Conservation (phyloP, 2,329 filamentous ascomycete species). For the Boeremia lycopersici region DNA sequence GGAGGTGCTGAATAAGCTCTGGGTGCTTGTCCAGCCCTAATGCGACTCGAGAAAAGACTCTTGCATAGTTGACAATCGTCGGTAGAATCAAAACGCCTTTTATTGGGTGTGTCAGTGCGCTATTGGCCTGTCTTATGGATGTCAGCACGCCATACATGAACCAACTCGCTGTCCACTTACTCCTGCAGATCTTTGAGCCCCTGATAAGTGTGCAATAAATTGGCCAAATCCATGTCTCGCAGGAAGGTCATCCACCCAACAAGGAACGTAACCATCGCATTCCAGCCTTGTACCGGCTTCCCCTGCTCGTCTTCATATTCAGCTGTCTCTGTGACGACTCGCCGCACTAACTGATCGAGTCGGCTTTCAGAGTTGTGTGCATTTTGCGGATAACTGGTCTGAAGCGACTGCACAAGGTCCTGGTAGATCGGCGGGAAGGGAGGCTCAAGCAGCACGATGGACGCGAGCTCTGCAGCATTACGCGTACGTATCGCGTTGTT, state of each 20-base stretch:
- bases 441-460: conserved; percentile 40
- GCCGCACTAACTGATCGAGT: conserved; percentile 33
- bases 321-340: conserved; percentile 49
- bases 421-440: conserved; percentile 35
- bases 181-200: conserved; percentile 75
- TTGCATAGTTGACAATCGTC: conserved; percentile 81
- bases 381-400: conserved; percentile 29
- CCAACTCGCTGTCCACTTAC: conserved; percentile 55
- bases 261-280: conserved; percentile 78
- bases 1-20: conserved; percentile 73
- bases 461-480: conserved; percentile 30
- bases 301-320: conserved; percentile 66
- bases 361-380: conserved; percentile 25
- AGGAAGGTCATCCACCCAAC: conserved; percentile 81
- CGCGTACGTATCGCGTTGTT: conserved; percentile 34
- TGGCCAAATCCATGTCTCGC: conserved; percentile 77
- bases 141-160: conserved; percentile 1
- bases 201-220: conserved; percentile 76
- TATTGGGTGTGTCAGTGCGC: conserved; percentile 77
- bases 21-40: conserved; percentile 83
- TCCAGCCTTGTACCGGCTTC: conserved; percentile 65
- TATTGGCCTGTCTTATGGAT: conserved; percentile 69
- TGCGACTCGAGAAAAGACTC: conserved; percentile 79
- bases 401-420: conserved; percentile 36
- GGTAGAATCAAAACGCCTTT: conserved; percentile 83